phyloP scores from a whole-genome alignment of 1,284 basidiomycete species.

The Cryptococcus depauperatus region DNA sequence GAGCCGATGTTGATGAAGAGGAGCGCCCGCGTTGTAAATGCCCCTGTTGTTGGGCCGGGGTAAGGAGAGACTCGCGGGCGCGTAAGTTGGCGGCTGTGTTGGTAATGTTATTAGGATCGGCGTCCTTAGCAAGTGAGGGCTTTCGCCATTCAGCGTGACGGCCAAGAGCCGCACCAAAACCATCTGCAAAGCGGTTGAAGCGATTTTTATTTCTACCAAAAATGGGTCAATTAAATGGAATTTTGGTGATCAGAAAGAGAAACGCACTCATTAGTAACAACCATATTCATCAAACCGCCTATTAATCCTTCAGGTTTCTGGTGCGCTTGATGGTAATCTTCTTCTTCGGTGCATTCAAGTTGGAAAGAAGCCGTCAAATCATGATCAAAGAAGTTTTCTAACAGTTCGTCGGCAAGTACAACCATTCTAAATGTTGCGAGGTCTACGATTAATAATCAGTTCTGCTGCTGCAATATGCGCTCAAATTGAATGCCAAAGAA shows the following conservation, averaged over 20 bases:
- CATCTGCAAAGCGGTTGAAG: constrained; percentile 63
- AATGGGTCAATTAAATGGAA: neutral
- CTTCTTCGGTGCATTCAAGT: constrained; percentile 57
- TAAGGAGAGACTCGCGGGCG: constrained; percentile 73
- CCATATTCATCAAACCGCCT: constrained; percentile 76
- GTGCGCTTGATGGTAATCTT: constrained; percentile 51
- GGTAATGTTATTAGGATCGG: constrained; percentile 53
- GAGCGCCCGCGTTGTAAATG: constrained; percentile 27
- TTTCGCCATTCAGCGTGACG: constrained; percentile 56
- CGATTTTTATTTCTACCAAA: constrained; percentile 36
- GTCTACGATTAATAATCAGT: constrained; percentile 10
- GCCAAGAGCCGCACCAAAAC: constrained; percentile 84
- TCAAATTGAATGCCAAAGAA: too few relatives aligned
- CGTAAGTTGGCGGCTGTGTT: constrained; percentile 56
- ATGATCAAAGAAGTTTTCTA: constrained; percentile 88
- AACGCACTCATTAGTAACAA: constrained; percentile 65
- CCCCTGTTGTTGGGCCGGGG: constrained; percentile 35
- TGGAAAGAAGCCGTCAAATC: constrained; percentile 82
- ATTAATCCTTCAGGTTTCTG: constrained; percentile 54
- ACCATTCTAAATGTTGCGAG: constrained; percentile 87
- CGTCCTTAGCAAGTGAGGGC: constrained; percentile 77
- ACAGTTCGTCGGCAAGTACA: constrained; percentile 83
- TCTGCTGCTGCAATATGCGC: neutral
- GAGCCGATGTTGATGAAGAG: constrained; percentile 39
- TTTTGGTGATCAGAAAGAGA: neutral